phyloP scores from a whole-genome alignment of 2,329 filamentous ascomycete genomes.

The Paecilomyces formosus region DNA sequence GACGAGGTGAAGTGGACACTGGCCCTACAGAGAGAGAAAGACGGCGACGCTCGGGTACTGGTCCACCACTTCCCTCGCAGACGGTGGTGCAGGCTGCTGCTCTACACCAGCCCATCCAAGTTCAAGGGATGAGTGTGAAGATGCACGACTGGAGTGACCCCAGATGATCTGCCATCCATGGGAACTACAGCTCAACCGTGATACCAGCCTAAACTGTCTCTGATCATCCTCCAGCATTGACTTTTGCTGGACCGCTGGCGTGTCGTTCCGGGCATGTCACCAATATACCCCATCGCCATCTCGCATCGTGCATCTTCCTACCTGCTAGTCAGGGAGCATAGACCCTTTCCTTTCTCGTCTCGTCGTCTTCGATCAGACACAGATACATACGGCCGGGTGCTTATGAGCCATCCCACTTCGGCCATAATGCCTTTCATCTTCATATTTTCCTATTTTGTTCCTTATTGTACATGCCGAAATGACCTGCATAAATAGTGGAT shows the following conservation, averaged over 20 bases:
- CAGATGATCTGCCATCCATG: conserved; percentile 13
- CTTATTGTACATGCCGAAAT: background rate
- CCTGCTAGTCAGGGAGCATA: background rate
- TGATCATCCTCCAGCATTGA: background rate
- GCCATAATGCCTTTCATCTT: conserved; percentile 2
- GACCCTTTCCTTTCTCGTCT: background rate
- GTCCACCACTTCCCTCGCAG: conserved; percentile 39
- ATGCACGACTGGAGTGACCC: conserved; percentile 29
- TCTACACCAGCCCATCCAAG: conserved; percentile 25
- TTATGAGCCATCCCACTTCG: background rate
- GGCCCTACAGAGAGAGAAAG: conserved; percentile 50
- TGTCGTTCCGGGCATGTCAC: background rate
- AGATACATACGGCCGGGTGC: background rate
- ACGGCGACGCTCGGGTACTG: conserved; percentile 55
- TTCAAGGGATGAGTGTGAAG: conserved; percentile 24
- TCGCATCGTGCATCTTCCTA: background rate
- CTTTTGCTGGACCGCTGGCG: background rate
- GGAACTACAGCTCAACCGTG: too few relatives aligned
- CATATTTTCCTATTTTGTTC: background rate
- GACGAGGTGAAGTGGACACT: conserved; percentile 34
- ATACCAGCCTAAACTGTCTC: background rate
- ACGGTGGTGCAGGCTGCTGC: conserved; percentile 26
- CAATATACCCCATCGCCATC: background rate
- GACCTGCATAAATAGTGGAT: background rate
- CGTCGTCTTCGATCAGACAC: background rate